A percentile compares a stretch with the other conserved stretches of the same genome.
These are phyloP conservation scores for Hirsutella minnesotensis DNA, from an alignment of 2,329 filamentous ascomycete genomes.

Conservation along the genomic window DNA sequence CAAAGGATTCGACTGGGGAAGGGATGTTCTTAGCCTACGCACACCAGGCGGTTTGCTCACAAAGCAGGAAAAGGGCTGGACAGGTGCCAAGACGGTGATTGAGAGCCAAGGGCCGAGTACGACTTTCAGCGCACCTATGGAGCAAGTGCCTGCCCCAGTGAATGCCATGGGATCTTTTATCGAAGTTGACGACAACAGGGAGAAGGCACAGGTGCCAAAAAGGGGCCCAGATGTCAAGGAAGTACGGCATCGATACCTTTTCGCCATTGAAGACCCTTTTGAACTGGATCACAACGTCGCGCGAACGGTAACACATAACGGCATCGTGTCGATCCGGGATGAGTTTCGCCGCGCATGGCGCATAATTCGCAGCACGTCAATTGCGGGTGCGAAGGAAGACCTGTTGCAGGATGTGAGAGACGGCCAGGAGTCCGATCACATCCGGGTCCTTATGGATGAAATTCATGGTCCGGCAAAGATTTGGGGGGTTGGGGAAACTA, in stretches of 20 bases:
- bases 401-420: constrained; percentile 40
- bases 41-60: constrained; percentile 56
- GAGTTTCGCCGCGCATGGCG: constrained; percentile 74
- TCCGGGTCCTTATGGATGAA: constrained; percentile 18
- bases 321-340: constrained; percentile 70
- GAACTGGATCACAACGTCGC: constrained; percentile 82
- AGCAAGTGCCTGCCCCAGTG: background rate
- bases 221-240: constrained; percentile 44
- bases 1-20: constrained; percentile 67
- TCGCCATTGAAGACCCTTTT: constrained; percentile 88
- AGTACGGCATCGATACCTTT: constrained; percentile 67
- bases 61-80: constrained; percentile 78
- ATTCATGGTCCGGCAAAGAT: constrained; percentile 17
- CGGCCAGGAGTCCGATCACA: constrained; percentile 11
- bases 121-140: constrained; percentile 1
- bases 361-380: constrained; percentile 48
- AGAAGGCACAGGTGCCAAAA: constrained; percentile 6
- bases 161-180: background rate
- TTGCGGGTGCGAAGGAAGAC: constrained; percentile 28
- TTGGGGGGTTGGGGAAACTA: background rate
- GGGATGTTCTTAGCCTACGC: constrained; percentile 68
- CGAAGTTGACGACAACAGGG: background rate
- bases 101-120: constrained; percentile 30
- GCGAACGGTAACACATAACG: constrained; percentile 71
- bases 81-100: constrained; percentile 61